Evolutionary conservation across 768 basidiomycete species (phyloP), one percentile per base, ranked within the genome.

Genomic region (Imleria badia): DNA sequence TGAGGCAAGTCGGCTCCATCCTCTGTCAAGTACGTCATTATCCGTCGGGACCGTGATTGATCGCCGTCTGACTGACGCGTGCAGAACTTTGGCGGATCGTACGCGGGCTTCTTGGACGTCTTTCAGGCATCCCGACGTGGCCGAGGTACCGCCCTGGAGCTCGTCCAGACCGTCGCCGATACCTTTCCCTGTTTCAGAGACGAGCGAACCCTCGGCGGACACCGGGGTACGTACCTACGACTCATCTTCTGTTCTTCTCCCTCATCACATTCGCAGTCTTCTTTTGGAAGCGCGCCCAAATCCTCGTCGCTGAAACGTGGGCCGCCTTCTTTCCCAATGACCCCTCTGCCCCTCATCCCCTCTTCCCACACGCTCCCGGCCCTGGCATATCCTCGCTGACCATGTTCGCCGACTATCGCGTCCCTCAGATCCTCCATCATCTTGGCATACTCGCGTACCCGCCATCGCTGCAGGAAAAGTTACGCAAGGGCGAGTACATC

Each of bases 401-500:
- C 20, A 95, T 94, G 94, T 96, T 96, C 69, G 91, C 94, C 6
- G 93, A 95, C 74, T 94, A 94, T 66, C 84, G 91, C 39, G 89
- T 96, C 6, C 93, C 93, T 2, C 94, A 95, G 66, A 90, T 95
- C 53, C 73, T 96, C 29, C 89, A 95, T 71, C 91, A 92, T 64
- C 78, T 95, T 8, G 76, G 79, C 36, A 85, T 94, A 59, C 75
- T 95, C 41, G 71, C 78, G 2, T 95, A 95, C 72, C 84, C 91
- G 0, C 71, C 79, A 0, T 67, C 78, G 7, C 78, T 96, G 51
- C 63, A 80, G n/a, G 67, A 70, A 17, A 73, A 76, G 36, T 78
- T 94, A 38, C 64, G 64, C 3, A 60, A 75, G 3, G 77, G 80
- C 8, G 68, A 71, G 8, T 55, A 71, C 36, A 63, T 95, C 17